These are phyloP conservation scores for Venturia pyrina DNA, from an alignment of 2,329 filamentous ascomycete genomes.

Conservation along the genomic window DNA sequence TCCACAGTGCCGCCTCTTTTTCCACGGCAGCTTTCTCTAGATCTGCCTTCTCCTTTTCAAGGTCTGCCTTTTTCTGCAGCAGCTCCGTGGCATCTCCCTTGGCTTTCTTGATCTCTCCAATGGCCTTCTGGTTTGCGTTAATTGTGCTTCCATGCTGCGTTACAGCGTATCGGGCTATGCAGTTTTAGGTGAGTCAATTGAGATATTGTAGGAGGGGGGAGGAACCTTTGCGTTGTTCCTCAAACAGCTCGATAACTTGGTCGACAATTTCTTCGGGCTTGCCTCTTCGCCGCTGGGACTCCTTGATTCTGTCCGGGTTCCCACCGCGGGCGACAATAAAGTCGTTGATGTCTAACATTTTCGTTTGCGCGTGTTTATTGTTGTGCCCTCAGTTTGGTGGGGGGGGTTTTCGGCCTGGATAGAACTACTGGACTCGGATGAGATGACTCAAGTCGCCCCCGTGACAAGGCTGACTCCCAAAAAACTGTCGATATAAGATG, in stretches of 20 bases:
- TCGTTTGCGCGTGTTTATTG: slow-evolving; percentile 2
- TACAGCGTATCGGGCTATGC: slow-evolving; percentile 59
- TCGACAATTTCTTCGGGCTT: slow-evolving; percentile 79
- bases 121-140: slow-evolving; percentile 82
- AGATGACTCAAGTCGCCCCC: background rate
- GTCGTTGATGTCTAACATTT: slow-evolving; percentile 38
- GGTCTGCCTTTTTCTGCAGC: slow-evolving; percentile 63
- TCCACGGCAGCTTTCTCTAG: slow-evolving; percentile 63
- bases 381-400: background rate
- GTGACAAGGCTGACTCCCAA: slow-evolving; percentile 1
- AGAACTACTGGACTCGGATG: background rate
- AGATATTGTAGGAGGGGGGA: background rate
- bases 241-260: slow-evolving; percentile 77
- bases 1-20: slow-evolving; percentile 64
- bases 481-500: background rate
- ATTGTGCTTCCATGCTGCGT: slow-evolving; percentile 76
- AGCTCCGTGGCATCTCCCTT: slow-evolving; percentile 82
- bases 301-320: slow-evolving; percentile 81
- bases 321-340: slow-evolving; percentile 70
- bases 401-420: background rate
- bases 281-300: slow-evolving; percentile 76
- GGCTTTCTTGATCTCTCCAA: slow-evolving; percentile 85
- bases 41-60: slow-evolving; percentile 75
- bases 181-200: background rate
- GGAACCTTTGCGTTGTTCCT: slow-evolving; percentile 59